Evolutionary conservation across 1,284 basidiomycete genomes (phyloP).

Genomic region (Chalciporus sp.): DNA sequence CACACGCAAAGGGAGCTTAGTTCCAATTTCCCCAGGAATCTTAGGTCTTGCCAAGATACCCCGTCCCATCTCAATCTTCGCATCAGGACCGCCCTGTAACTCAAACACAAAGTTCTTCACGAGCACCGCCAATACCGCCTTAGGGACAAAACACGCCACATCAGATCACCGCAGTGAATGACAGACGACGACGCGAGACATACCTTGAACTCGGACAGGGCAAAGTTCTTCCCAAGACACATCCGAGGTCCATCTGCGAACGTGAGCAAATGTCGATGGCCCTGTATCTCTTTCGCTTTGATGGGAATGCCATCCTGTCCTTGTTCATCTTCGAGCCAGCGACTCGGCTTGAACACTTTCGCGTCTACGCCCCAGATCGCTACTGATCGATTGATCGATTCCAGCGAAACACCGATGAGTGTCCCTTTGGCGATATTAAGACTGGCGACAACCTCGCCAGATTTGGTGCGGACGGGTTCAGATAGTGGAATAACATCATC

Average conservation of each 20-base stretch:
- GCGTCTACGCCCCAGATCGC: conserved; percentile 47
- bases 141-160: not conserved
- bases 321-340: conserved; percentile 36
- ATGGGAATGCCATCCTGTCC: conserved; percentile 14
- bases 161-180: not conserved
- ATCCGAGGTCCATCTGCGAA: conserved; percentile 43
- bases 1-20: conserved; percentile 23
- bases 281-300: conserved; percentile 40
- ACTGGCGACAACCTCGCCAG: conserved; percentile 39
- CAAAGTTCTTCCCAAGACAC: conserved; percentile 46
- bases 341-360: conserved; percentile 39
- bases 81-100: conserved; percentile 18
- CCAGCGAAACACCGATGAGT: conserved; percentile 42
- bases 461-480: conserved; percentile 37
- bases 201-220: conserved; percentile 52
- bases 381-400: conserved; percentile 48
- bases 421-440: conserved; percentile 49
- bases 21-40: conserved; percentile 26
- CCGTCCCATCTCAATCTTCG: conserved; percentile 18
- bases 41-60: conserved; percentile 23
- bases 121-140: conserved; percentile 24
- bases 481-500: conserved; percentile 57
- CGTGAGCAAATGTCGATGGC: conserved; percentile 42
- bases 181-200: not conserved
- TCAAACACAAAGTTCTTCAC: conserved; percentile 26